Evolutionary conservation across 768 basidiomycete genomes (phyloP), one percentile per base, ranked within the genome.

Genomic region (Strobilomyces dryophilus): DNA sequence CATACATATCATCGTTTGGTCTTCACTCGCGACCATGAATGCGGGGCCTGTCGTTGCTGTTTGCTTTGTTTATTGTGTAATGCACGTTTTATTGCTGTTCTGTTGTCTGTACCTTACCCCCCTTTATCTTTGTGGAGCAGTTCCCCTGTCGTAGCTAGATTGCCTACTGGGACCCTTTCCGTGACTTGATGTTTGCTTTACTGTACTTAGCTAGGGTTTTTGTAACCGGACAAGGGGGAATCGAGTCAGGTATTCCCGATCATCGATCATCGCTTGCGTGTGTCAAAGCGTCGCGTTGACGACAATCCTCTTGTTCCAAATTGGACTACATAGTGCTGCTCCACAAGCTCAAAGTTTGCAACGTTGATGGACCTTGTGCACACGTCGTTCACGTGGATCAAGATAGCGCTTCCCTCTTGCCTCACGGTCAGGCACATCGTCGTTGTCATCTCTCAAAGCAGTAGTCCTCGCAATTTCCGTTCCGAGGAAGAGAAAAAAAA

Each of bases 11-110:
- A 55, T 49, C 15, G 32, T 52, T 31, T 32, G 31, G 53, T 50
- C 47, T 55, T 53, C 20, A 35, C 58, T 40, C 48, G 58, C 54
- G 24, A 54, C 57, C 57, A 49, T 43, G 40, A 58, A 57, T 42
- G 58, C 55, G 52, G 43, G 49, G 42, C 45, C 57, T 49, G 47
- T 60, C 62, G 11, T 55, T 61, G n/a, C 42, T 56, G 29, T 48
- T 34, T 44, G 29, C 32, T 42, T 9, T 64, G 1, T 68, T 66
- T 67, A 66, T 67, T 68, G 64, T 61, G 66, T 67, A 67, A 57
- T 62, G 20, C 48, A 21, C 26, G n/a, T 52, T 52, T 37, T 20
- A 26, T 52, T 45, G 1, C 31, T 54, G n/a, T 45, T 24, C 20
- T 37, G 36, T 55, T 41, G 18, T 61, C 41, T 2, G 36, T 45